Conservation (phyloP, 331 rosid species). For the Arachis monticola region DNA sequence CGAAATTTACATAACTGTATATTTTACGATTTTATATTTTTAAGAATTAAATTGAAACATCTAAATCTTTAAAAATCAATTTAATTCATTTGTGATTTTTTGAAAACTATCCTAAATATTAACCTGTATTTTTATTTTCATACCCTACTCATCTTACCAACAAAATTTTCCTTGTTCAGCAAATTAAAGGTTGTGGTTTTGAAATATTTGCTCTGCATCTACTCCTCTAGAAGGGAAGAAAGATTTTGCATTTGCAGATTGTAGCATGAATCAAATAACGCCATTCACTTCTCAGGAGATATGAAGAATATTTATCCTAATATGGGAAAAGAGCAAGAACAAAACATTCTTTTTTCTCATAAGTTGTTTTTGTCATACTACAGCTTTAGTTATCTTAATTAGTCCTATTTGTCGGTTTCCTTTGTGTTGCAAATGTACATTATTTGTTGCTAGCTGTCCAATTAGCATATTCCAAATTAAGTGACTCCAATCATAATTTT, state of each 20-base stretch:
- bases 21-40: no score
- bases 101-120: no score
- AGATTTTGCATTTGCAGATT: background rate
- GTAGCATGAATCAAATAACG: no score
- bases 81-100: no score
- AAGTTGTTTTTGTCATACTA: slow-evolving; percentile 24
- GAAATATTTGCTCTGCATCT: background rate
- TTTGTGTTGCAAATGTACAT: slow-evolving; percentile 25
- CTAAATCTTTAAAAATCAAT: no score
- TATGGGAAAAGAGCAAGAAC: slow-evolving; percentile 27
- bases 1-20: no score
- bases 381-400: slow-evolving; percentile 27
- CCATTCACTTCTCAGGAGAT: background rate
- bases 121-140: no score
- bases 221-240: background rate
- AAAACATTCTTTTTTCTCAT: slow-evolving; percentile 30
- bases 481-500: slow-evolving; percentile 20
- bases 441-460: slow-evolving; percentile 36
- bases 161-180: no score
- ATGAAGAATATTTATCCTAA: slow-evolving; percentile 28
- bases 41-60: no score
- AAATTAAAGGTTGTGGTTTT: background rate
- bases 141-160: no score
- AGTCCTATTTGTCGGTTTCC: slow-evolving; percentile 37
- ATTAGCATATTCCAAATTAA: background rate